Evolutionary conservation across 148 eudicot genomes (phyloP), one percentile per base, ranked within the genome.

Genomic region (Dysphania ambrosioides): DNA sequence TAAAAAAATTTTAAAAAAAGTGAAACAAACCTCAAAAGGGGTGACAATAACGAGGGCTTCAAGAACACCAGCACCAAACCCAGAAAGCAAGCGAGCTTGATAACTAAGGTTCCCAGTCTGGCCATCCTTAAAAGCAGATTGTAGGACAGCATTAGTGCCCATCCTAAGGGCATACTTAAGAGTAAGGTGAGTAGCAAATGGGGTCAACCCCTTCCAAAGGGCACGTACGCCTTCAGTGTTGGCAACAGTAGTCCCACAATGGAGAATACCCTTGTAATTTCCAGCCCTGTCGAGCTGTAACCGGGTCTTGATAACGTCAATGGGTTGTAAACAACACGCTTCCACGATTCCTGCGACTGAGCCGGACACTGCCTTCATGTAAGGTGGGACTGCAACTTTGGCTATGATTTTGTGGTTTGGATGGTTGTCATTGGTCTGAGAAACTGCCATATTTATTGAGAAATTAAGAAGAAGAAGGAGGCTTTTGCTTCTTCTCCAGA

Each of bases 31-130:
- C 97, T 93, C 98, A 74, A 93, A 93, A 0, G 98, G 98, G 29
- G 98, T 93, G 63, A 93, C 98, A 81, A 93, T 86, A 51, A 85
- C 90, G 34, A 93, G 97, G 49, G 98, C 98, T 75, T 93, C 98
- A 36, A 93, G 88, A 53, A 91, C 98, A 41, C 98, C 98, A 27
- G 98, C 97, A 0, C 95, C 93, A 40, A 93, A 93, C 8, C 98
- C 98, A 38, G 98, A 81, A 27, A 85, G 9, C 9, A 93, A 29
- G 38, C 98, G 70, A 4, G 84, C 93, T 15, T 67, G 75, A 67
- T 87, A 64, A 38, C 87, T 86, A 23, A 93, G 42, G 1, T 79
- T 51, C 26, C 98, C 97, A 23, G 97, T 88, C n/a, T 86, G 30
- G 38, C 80, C 23, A 55, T 93, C 91, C 86, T 84, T 93, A 31